phyloP scores from a whole-genome alignment of 1,139 yeast genomes.

The Blastobotrys malaysiensis region DNA sequence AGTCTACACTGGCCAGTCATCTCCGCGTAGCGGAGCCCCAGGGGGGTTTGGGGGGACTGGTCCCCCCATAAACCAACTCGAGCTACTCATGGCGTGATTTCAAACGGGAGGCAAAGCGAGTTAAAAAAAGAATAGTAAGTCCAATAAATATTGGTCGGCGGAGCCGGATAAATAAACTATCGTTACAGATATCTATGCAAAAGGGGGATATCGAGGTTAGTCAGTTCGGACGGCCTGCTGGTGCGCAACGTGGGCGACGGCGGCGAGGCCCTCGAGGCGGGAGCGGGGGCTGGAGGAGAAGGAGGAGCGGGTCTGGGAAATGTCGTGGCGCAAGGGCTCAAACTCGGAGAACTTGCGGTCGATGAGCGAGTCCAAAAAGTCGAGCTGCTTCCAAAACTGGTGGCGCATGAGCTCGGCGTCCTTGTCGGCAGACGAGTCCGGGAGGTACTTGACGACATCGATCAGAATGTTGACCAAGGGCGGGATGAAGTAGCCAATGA shows the following conservation, averaged over 20 bases:
- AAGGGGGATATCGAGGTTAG: no score
- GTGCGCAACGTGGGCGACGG: constrained; percentile 17
- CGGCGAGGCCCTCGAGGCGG: constrained; percentile 24
- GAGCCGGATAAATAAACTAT: not conserved
- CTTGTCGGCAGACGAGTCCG: not conserved
- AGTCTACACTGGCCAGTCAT: no score
- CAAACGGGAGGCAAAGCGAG: no score
- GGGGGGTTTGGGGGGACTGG: no score
- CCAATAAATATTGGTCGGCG: not conserved
- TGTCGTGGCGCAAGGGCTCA: constrained; percentile 13
- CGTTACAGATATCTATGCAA: not conserved
- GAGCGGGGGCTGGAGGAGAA: constrained; percentile 8
- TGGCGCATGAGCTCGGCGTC: constrained; percentile 8
- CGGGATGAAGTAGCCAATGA: constrained; percentile 23
- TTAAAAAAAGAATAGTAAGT: not conserved
- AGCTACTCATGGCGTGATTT: no score
- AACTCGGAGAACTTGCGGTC: constrained; percentile 21
- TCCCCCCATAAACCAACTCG: no score
- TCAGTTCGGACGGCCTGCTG: not conserved
- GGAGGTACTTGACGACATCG: constrained; percentile 6
- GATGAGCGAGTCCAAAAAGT: constrained; percentile 18
- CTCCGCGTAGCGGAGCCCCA: no score
- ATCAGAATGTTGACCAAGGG: constrained; percentile 19
- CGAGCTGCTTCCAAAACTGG: constrained; percentile 15
- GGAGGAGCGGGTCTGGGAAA: constrained; percentile 7